Percentiles rank a stretch among this genome's conserved stretches.
phyloP scores from a whole-genome alignment of 805 yeast genomes.

The Diddensiella transvaalensis region DNA sequence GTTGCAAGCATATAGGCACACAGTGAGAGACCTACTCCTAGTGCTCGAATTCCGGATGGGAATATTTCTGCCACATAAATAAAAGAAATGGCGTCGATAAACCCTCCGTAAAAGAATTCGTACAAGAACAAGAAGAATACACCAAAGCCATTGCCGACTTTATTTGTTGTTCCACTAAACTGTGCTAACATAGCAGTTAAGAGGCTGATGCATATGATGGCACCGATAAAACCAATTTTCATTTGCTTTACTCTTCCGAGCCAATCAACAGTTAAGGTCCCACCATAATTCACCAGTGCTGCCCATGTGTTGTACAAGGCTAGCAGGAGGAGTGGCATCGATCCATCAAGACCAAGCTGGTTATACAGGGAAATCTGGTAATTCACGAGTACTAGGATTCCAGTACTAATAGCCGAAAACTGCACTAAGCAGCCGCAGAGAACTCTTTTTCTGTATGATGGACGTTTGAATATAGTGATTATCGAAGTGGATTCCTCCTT shows the following conservation, averaged over 20 bases:
- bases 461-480: not conserved
- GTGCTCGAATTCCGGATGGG: constrained; percentile 2
- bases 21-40: constrained; percentile 1
- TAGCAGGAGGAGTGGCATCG: not conserved
- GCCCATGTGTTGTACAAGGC: constrained; percentile 7
- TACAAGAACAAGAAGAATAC: not conserved
- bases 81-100: not conserved
- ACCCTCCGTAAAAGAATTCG: not conserved
- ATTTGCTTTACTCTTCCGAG: not conserved
- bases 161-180: not conserved
- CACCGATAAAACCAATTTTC: not conserved
- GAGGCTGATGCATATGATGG: not conserved
- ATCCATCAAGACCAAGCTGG: not conserved
- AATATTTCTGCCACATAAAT: constrained; percentile 5
- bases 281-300: constrained; percentile 3
- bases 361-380: not conserved
- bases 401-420: not conserved
- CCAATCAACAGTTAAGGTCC: not conserved
- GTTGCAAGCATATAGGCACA: not conserved
- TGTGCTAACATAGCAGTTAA: not conserved
- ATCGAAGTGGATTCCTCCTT: no score
- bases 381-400: not conserved
- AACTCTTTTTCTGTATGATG: not conserved
- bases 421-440: not conserved
- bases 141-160: not conserved